phyloP scores from a whole-genome alignment of 2,329 filamentous ascomycete genomes.

The Penicillium capsulatum region DNA sequence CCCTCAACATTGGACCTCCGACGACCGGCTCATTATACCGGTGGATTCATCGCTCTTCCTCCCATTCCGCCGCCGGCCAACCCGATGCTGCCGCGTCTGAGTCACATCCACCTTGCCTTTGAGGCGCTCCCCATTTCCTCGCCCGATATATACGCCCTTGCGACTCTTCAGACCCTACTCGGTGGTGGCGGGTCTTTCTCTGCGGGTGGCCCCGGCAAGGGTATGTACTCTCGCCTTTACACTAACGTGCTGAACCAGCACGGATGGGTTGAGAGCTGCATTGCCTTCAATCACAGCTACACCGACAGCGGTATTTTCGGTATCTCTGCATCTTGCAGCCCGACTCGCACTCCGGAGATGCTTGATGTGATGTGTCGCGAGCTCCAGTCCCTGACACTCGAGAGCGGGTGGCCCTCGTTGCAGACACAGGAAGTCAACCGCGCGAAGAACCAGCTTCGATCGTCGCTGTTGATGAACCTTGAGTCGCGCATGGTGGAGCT shows the following conservation, averaged over 20 bases:
- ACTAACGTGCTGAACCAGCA: constrained; percentile 97
- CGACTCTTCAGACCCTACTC: constrained; percentile 90
- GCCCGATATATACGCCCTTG: constrained; percentile 91
- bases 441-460: constrained; percentile 94
- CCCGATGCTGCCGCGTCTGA: constrained; percentile 73
- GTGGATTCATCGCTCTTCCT: constrained; percentile 84
- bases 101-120: constrained; percentile 92
- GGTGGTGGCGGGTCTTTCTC: constrained; percentile 96
- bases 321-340: constrained; percentile 81
- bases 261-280: constrained; percentile 93
- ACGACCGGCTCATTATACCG: constrained; percentile 76
- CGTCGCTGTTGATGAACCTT: constrained; percentile 90
- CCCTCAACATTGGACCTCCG: constrained; percentile 54
- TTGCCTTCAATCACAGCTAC: constrained; percentile 97
- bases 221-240: constrained; percentile 97
- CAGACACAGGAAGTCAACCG: constrained; percentile 75
- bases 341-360: constrained; percentile 73
- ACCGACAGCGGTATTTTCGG: constrained; percentile 94
- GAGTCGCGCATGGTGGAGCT: constrained; percentile 96
- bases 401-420: constrained; percentile 68
- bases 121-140: constrained; percentile 88
- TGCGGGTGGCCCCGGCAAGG: constrained; percentile 92
- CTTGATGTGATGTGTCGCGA: constrained; percentile 94
- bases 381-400: constrained; percentile 70
- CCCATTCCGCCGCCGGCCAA: constrained; percentile 72